Evolutionary conservation across 2,329 filamentous ascomycete genomes (phyloP).

Genomic region (Fusarium sp.): DNA sequence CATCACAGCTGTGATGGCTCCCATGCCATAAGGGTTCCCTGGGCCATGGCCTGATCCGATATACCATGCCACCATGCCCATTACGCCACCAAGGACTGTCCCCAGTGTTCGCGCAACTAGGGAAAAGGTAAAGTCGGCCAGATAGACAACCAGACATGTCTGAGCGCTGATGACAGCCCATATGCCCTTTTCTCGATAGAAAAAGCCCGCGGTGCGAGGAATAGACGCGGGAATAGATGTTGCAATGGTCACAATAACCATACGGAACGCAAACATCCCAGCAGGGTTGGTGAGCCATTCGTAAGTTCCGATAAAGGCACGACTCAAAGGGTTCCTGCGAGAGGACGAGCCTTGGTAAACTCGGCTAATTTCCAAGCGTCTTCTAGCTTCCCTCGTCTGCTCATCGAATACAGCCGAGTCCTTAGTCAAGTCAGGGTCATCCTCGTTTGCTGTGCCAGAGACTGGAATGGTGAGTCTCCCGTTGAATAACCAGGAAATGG

Average conservation of each 20-base stretch:
- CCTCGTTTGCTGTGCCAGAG: slow-evolving; percentile 27
- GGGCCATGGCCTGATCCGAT: slow-evolving; percentile 59
- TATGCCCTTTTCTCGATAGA: slow-evolving; percentile 62
- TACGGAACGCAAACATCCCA: slow-evolving; percentile 59
- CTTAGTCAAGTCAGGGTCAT: slow-evolving; percentile 17
- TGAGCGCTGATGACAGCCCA: slow-evolving; percentile 65
- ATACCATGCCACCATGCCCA: slow-evolving; percentile 62
- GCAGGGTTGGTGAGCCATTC: slow-evolving; percentile 56
- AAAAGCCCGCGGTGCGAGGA: slow-evolving; percentile 58
- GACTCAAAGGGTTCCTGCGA: slow-evolving; percentile 31
- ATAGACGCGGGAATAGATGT: slow-evolving; percentile 54
- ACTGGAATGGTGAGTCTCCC: slow-evolving; percentile 31
- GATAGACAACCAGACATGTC: slow-evolving; percentile 58
- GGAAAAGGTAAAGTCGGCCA: slow-evolving; percentile 62
- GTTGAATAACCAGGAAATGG: slow-evolving; percentile 51
- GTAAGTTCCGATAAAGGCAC: slow-evolving; percentile 44
- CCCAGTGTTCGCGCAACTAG: slow-evolving; percentile 54
- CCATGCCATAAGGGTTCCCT: slow-evolving; percentile 62
- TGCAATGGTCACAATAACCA: slow-evolving; percentile 59
- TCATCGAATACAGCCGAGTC: slow-evolving; percentile 45
- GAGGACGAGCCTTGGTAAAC: slow-evolving; percentile 25
- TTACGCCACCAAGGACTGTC: slow-evolving; percentile 58
- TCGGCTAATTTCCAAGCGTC: slow-evolving; percentile 50
- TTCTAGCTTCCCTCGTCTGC: slow-evolving; percentile 48
- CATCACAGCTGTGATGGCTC: slow-evolving; percentile 55